Evolutionary conservation across 805 yeast genomes (phyloP).

Genomic region (Wickerhamomyces alni): DNA sequence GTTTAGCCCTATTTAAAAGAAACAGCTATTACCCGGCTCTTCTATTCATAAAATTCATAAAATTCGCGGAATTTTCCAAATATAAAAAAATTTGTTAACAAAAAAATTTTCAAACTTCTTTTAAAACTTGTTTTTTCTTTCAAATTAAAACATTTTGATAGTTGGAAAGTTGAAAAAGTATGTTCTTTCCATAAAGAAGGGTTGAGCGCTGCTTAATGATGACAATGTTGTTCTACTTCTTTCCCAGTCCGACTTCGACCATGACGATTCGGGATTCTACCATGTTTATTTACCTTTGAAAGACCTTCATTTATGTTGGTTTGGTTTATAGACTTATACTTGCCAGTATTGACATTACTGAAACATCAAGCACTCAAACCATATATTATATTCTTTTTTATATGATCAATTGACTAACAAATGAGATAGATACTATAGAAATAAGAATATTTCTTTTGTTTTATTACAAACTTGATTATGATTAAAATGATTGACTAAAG

Average conservation of each 20-base stretch:
- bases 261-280: slow-evolving; percentile 74
- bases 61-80: no score
- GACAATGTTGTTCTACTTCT: slow-evolving; percentile 63
- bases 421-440: not conserved
- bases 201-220: slow-evolving; percentile 21
- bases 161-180: not conserved
- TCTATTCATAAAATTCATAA: no score
- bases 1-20: no score
- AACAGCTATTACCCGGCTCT: no score
- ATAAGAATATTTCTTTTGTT: slow-evolving; percentile 6
- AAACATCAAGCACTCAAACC: slow-evolving; percentile 21
- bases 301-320: slow-evolving; percentile 16
- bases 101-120: not conserved
- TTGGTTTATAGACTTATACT: slow-evolving; percentile 60
- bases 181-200: slow-evolving; percentile 1
- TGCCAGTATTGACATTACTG: slow-evolving; percentile 80
- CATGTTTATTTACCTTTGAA: slow-evolving; percentile 23
- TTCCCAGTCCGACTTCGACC: slow-evolving; percentile 90
- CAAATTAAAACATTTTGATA: not conserved
- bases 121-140: not conserved
- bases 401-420: not conserved
- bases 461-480: slow-evolving; percentile 1
- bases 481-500: slow-evolving; percentile 11
- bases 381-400: slow-evolving; percentile 2
- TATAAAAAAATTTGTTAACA: not conserved